phyloP scores from a whole-genome alignment of 345 rosid species.

The Trapa incisa region DNA sequence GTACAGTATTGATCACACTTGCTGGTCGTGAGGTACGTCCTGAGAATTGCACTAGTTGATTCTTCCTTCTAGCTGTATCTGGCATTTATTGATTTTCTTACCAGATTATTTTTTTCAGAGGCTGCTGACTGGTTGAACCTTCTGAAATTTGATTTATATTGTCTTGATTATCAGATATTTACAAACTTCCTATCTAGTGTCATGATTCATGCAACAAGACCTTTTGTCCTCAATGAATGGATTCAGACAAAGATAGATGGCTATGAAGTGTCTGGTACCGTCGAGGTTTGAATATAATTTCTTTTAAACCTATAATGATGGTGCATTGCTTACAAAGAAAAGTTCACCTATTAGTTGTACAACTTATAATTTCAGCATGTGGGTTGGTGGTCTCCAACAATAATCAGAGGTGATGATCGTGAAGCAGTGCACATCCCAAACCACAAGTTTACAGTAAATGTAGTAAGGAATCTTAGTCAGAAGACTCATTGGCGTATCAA shows the following conservation, averaged over 20 bases:
- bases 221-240: constrained; percentile 85
- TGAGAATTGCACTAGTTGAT: background rate
- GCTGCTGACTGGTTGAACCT: background rate
- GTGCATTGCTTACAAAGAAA: background rate
- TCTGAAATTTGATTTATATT: constrained; percentile 5
- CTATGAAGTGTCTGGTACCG: constrained; percentile 96
- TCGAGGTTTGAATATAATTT: constrained; percentile 49
- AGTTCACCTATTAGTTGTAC: background rate
- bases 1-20: constrained; percentile 90
- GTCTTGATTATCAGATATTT: constrained; percentile 51
- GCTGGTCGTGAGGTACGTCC: constrained; percentile 89
- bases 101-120: too few species aligned
- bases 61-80: background rate
- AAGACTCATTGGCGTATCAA: constrained; percentile 97
- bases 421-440: constrained; percentile 97
- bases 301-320: background rate
- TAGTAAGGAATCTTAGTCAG: constrained; percentile 92
- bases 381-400: constrained; percentile 98
- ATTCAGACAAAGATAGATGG: constrained; percentile 92
- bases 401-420: constrained; percentile 91
- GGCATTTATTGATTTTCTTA: background rate
- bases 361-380: constrained; percentile 39
- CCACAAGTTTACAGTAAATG: constrained; percentile 72
- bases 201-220: constrained; percentile 87
- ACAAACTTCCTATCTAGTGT: constrained; percentile 88